Conservation (phyloP, 2,329 filamentous ascomycete genomes). For the Lithohypha guttulata region DNA sequence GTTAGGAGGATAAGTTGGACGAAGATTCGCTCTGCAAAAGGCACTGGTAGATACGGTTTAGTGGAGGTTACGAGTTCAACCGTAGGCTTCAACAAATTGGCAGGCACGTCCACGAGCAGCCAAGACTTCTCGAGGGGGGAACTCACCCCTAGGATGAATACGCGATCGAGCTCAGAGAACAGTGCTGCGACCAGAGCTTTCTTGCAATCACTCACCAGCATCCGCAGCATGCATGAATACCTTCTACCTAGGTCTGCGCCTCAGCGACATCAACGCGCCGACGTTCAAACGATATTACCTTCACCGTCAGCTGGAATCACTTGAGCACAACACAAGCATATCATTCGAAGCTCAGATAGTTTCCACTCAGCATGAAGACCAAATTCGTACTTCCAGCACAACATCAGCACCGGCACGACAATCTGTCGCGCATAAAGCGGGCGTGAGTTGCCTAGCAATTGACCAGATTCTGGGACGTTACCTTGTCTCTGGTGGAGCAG, state of each 20-base stretch:
- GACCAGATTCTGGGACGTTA: conserved; percentile 73
- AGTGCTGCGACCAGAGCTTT: too few species aligned
- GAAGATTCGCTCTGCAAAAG: too few species aligned
- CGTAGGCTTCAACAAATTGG: too few species aligned
- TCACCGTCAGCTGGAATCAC: conserved; percentile 55
- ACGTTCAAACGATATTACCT: conserved; percentile 54
- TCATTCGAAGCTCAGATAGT: conserved; percentile 28
- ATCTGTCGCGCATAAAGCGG: conserved; percentile 62
- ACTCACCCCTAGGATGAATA: too few species aligned
- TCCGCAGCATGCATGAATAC: conserved; percentile 18
- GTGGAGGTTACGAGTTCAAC: too few species aligned
- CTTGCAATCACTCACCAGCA: too few species aligned
- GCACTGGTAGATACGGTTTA: too few species aligned
- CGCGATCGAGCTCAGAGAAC: too few species aligned
- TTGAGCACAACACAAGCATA: conserved; percentile 59
- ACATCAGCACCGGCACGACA: too few species aligned
- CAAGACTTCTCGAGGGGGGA: too few species aligned
- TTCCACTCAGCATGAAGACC: conserved; percentile 23
- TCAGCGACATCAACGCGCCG: conserved; percentile 56
- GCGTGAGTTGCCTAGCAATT: conserved; percentile 67
- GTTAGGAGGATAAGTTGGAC: too few species aligned
- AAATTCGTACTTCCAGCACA: conserved; percentile 27
- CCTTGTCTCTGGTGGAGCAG: conserved; percentile 73
- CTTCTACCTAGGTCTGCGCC: conserved; percentile 15
- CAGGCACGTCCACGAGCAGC: too few species aligned